Percentiles rank a stretch among this genome's conserved stretches.
These are phyloP conservation scores for Thielaviopsis euricoi DNA, from an alignment of 2,329 filamentous ascomycete species.

Conservation along the genomic window DNA sequence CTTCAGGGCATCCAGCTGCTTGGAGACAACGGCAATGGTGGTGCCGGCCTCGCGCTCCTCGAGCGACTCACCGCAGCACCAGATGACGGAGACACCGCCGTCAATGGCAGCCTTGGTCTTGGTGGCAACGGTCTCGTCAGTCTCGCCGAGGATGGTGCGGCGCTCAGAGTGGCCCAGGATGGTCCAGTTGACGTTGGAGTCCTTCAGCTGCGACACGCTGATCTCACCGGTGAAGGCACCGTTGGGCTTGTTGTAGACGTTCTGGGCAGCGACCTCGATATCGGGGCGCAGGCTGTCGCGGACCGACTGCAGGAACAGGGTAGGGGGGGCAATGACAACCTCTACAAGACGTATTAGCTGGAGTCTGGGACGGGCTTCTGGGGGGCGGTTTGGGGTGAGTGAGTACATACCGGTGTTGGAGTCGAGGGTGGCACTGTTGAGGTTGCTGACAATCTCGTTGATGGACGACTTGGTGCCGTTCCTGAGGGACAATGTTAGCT, in stretches of 20 bases:
- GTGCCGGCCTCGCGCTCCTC: conserved; percentile 76
- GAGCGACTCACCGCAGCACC: conserved; percentile 92
- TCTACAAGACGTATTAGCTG: conserved; percentile 33
- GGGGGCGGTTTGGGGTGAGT: neutral
- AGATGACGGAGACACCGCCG: conserved; percentile 76
- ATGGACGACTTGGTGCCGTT: conserved; percentile 85
- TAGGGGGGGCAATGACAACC: conserved; percentile 83
- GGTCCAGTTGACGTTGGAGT: conserved; percentile 75
- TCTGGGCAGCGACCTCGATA: conserved; percentile 83
- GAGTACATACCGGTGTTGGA: conserved; percentile 17
- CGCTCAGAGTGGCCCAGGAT: conserved; percentile 93
- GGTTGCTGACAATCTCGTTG: conserved; percentile 74
- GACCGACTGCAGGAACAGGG: conserved; percentile 78
- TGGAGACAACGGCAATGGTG: conserved; percentile 73
- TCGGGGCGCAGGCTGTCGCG: conserved; percentile 60
- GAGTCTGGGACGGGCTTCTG: neutral
- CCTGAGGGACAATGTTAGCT: conserved; percentile 32
- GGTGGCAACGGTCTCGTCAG: conserved; percentile 67
- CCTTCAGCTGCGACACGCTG: conserved; percentile 77
- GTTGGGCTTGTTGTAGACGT: conserved; percentile 93
- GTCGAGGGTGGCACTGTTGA: conserved; percentile 75
- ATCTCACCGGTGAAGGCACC: conserved; percentile 97
- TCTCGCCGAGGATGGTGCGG: conserved; percentile 75
- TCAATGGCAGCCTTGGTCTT: conserved; percentile 92
- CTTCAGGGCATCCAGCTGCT: conserved; percentile 72